Percentiles rank a stretch among this genome's conserved stretches.
Evolutionary conservation across 495 filamentous ascomycete genomes (phyloP).

Genomic region (Geopyxis carbonaria): DNA sequence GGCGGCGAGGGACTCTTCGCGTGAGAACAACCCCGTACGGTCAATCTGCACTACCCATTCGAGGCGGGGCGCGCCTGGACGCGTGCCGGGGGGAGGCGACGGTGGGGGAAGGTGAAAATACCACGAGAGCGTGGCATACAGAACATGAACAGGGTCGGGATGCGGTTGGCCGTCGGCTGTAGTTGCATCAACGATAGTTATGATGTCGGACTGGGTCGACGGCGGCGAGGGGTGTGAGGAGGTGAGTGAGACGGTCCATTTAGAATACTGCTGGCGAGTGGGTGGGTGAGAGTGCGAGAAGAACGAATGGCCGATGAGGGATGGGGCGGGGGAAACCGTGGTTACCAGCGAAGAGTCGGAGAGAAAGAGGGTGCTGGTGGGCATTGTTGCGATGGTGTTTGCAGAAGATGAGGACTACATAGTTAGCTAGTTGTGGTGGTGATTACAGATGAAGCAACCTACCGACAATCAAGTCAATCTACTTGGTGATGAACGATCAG

Average conservation of each 20-base stretch:
- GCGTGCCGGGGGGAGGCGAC: background rate
- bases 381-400: too few species aligned
- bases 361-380: conserved; percentile 1
- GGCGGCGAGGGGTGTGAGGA: background rate
- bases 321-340: conserved; percentile 1
- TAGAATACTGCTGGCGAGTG: background rate
- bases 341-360: conserved; percentile 4
- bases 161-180: conserved; percentile 1
- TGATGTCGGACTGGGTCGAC: background rate
- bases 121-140: conserved; percentile 90
- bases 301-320: background rate
- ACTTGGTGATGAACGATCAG: too few species aligned
- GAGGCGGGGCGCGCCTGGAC: conserved; percentile 51
- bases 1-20: conserved; percentile 8
- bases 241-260: conserved; percentile 5
- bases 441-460: too few species aligned
- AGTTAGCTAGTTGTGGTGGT: too few species aligned
- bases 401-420: too few species aligned
- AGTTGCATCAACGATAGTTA: conserved; percentile 1
- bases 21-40: conserved; percentile 10
- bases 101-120: conserved; percentile 67
- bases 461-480: too few species aligned
- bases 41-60: conserved; percentile 82
- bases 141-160: conserved; percentile 54
- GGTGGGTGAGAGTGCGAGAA: conserved; percentile 5